phyloP scores from a whole-genome alignment of 108 stramenopile genomes.

The Nitzschia sp. region DNA sequence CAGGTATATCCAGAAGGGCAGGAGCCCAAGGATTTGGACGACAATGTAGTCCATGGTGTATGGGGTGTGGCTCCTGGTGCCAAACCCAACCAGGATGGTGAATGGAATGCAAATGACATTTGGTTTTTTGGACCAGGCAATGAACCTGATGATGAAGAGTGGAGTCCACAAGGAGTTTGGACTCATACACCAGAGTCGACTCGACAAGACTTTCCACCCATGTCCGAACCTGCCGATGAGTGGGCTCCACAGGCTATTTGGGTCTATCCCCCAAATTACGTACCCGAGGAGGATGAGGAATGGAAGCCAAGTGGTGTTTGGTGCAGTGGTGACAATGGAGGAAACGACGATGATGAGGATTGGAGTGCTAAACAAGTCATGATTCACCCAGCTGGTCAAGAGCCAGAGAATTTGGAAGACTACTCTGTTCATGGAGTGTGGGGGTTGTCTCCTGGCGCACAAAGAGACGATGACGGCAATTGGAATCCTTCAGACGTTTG shows the following conservation, averaged over 20 bases:
- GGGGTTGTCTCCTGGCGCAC: slow-evolving; percentile 19
- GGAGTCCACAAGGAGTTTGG: slow-evolving; percentile 20
- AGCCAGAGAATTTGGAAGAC: slow-evolving; percentile 17
- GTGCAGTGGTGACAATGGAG: background rate
- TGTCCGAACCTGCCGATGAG: slow-evolving; percentile 5
- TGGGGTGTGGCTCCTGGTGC: slow-evolving; percentile 23
- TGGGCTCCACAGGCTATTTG: slow-evolving; percentile 8
- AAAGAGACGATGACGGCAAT: slow-evolving; percentile 21
- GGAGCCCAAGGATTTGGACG: background rate
- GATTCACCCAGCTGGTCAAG: slow-evolving; percentile 8
- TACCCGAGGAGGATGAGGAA: slow-evolving; percentile 12
- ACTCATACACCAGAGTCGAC: background rate
- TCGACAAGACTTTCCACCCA: slow-evolving; percentile 9
- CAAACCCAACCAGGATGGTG: slow-evolving; percentile 16
- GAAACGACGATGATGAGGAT: slow-evolving; percentile 7
- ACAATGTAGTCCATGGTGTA: slow-evolving; percentile 14
- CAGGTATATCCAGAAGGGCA: slow-evolving; percentile 10
- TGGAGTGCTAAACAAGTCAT: slow-evolving; percentile 14
- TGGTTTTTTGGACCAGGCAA: slow-evolving; percentile 20
- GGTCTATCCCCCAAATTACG: slow-evolving; percentile 2
- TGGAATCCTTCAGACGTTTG: slow-evolving; percentile 22
- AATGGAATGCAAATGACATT: slow-evolving; percentile 15
- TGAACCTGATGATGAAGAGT: slow-evolving; percentile 10
- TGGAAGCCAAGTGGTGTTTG: slow-evolving; percentile 21
- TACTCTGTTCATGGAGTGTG: slow-evolving; percentile 17